Base-by-base conservation (phyloP, 2,329 filamentous ascomycete genomes). In the Claviceps quebecensis region DNA sequence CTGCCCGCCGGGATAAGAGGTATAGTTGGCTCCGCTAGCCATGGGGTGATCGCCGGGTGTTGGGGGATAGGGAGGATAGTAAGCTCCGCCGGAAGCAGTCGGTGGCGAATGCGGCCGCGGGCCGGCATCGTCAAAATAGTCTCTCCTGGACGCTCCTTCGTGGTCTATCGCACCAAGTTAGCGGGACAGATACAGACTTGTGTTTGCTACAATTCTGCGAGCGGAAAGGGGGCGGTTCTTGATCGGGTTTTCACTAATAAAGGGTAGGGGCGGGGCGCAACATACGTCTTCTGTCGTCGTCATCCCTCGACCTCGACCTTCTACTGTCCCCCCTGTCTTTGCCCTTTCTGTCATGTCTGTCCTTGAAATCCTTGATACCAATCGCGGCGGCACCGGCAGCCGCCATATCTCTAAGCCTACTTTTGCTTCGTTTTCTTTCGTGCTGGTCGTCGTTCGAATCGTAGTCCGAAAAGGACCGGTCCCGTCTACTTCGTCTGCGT, bases 351-450 rank as follows among this genome's bases (percentile, higher is more conserved):
- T 49, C 52, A 34, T 54, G 50, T 47, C 52, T 52, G 59, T 79
- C 73, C 54, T 74, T 71, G 54, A 75, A 78, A 59, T 80, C 77
- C 60, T 81, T 82, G 52, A 83, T 71, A 0, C 80, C 79, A 52
- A 83, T 73, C 5, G 79, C 80, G 0, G 80, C 78, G 5, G 80
- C 80, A 7, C 77, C 78, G 5, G 52, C 52, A n/a, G 49, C 43
- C 16, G 78, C 77, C 57, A 80, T 67, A 49, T 81, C 69, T 44
- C 77, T 69, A 19, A 81, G 61, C 50, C 70, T 68, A 56, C 76
- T 81, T 56, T 67, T 70, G 58, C 77, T 82, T 53, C 77, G 69
- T 59, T 75, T 75, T 66, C 59, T 59, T 57, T 64, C 57, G 58
- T 60, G 56, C 26, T 49, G 39, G 5, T 47, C 45, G 50, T 47